Percentiles rank a stretch among this genome's conserved stretches.
phyloP scores from a whole-genome alignment of 108 stramenopile species.

The Aurantiochytrium sp. region DNA sequence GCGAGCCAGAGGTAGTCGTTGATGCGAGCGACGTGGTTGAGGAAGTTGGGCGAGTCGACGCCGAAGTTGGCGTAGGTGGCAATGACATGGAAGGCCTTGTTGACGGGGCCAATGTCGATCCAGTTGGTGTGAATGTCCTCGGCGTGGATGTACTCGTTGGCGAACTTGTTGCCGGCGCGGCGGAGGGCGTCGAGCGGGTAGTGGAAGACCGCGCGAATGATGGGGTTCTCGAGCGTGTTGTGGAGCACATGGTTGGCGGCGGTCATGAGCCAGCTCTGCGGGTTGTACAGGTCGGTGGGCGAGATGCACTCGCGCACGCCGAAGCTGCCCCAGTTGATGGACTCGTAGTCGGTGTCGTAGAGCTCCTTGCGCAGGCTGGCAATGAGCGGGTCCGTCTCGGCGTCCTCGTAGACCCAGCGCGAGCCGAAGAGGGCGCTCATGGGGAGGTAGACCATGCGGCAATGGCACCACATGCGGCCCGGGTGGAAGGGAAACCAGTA shows the following conservation, averaged over 20 bases:
- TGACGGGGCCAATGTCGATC: conserved; percentile 92
- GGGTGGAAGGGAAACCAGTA: conserved; percentile 98
- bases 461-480: conserved; percentile 95
- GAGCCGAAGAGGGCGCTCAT: conserved; percentile 88
- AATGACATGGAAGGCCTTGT: conserved; percentile 91
- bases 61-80: conserved; percentile 36
- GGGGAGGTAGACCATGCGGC: conserved; percentile 95
- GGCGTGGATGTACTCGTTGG: conserved; percentile 43
- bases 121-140: conserved; percentile 96
- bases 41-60: conserved; percentile 50
- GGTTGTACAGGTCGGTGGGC: conserved; percentile 88
- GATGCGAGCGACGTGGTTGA: conserved; percentile 77
- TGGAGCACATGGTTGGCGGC: conserved; percentile 37
- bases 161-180: conserved; percentile 46
- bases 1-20: conserved; percentile 95
- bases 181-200: conserved; percentile 61
- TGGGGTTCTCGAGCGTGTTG: conserved; percentile 5
- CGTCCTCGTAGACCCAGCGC: conserved; percentile 68
- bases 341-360: conserved; percentile 64
- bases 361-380: conserved; percentile 63
- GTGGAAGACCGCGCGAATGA: not conserved
- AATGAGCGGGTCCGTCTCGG: conserved; percentile 70
- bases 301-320: conserved; percentile 69
- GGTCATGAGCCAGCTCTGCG: conserved; percentile 77
- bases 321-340: conserved; percentile 75